phyloP scores from a whole-genome alignment of 495 filamentous ascomycete species.

The Aspergillus sparsus region DNA sequence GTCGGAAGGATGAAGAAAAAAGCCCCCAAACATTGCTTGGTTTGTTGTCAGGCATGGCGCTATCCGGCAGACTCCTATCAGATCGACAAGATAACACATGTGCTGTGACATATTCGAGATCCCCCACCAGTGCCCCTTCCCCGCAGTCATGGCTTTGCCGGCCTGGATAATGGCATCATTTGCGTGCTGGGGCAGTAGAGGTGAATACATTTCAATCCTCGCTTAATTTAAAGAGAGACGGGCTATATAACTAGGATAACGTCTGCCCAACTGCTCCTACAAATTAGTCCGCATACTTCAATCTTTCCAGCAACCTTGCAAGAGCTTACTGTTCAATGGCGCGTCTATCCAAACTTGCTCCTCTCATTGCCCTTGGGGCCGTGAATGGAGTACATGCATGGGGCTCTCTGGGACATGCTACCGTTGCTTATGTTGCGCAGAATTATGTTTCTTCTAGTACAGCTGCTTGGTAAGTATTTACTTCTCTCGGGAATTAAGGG shows the following conservation, averaged over 20 bases:
- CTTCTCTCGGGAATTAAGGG: not conserved
- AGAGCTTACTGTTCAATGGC: not conserved
- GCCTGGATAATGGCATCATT: not conserved
- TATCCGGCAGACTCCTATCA: not conserved
- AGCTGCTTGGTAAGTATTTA: not conserved
- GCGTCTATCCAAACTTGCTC: not conserved
- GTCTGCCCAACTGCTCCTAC: not conserved
- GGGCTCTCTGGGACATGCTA: not conserved
- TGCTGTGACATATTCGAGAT: not conserved
- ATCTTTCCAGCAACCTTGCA: not conserved
- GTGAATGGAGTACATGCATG: not conserved
- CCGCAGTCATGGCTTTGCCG: not conserved
- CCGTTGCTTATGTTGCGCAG: not conserved
- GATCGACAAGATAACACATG: not conserved
- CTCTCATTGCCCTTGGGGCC: not conserved
- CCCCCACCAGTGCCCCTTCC: not conserved
- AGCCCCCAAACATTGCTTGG: not conserved
- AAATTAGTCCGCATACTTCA: not conserved
- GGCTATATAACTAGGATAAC: not conserved
- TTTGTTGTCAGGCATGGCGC: not conserved
- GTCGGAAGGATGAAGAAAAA: not conserved
- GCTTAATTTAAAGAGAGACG: not conserved
- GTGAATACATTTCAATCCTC: not conserved
- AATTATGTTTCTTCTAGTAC: not conserved
- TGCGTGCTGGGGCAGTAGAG: not conserved